A percentile compares a stretch with the other conserved stretches of the same genome.
phyloP scores from a whole-genome alignment of 1,139 yeast species.

The Hemisphaericaspora xylanilytica region DNA sequence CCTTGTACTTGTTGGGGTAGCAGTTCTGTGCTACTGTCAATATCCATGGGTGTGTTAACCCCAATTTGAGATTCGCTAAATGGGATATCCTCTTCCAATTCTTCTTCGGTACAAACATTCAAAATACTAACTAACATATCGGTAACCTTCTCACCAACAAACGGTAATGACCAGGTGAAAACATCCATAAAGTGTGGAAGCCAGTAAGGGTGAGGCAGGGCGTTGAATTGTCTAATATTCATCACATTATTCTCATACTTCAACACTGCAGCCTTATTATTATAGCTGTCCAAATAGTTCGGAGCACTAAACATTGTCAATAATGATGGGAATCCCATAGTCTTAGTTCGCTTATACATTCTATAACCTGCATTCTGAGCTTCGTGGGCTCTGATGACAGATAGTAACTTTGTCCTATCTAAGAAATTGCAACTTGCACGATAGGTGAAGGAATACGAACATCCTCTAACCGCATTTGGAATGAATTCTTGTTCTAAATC shows the following conservation, averaged over 20 bases:
- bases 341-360: slow-evolving; percentile 83
- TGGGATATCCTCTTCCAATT: slow-evolving; percentile 72
- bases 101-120: slow-evolving; percentile 94
- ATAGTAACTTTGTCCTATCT: slow-evolving; percentile 73
- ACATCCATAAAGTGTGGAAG: slow-evolving; percentile 97
- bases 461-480: slow-evolving; percentile 81
- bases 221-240: slow-evolving; percentile 93
- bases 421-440: slow-evolving; percentile 80
- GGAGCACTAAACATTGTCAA: slow-evolving; percentile 96
- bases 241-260: slow-evolving; percentile 88
- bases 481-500: slow-evolving; percentile 51
- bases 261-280: slow-evolving; percentile 93
- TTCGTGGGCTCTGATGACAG: slow-evolving; percentile 92
- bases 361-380: slow-evolving; percentile 98
- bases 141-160: slow-evolving; percentile 95
- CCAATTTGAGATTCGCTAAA: slow-evolving; percentile 22
- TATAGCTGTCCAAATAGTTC: slow-evolving; percentile 87
- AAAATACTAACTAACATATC: slow-evolving; percentile 90
- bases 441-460: slow-evolving; percentile 88
- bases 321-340: slow-evolving; percentile 90
- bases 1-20: not conserved
- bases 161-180: slow-evolving; percentile 95
- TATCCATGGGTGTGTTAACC: slow-evolving; percentile 2
- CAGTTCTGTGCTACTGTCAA: not conserved
- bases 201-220: slow-evolving; percentile 96